Conservation (phyloP, 2,329 filamentous ascomycete genomes). For the Eurotiales sp. region DNA sequence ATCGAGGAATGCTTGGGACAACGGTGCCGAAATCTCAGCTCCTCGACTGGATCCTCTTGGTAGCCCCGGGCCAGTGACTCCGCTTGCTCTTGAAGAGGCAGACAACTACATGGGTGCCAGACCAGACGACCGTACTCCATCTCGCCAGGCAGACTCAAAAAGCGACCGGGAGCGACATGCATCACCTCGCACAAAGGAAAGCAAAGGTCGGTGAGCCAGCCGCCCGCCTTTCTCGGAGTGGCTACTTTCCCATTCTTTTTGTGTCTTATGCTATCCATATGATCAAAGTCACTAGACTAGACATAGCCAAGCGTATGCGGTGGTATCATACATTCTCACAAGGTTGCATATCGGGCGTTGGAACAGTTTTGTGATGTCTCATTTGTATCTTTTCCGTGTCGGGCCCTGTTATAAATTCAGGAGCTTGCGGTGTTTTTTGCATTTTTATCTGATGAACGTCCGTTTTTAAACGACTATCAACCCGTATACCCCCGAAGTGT, state of each 20-base stretch:
- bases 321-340: not conserved
- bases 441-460: not conserved
- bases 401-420: not conserved
- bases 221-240: not conserved
- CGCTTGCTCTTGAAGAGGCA: conserved; percentile 39
- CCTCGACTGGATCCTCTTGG: conserved; percentile 43
- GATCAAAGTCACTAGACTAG: not conserved
- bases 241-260: not conserved
- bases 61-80: conserved; percentile 46
- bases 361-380: not conserved
- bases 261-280: not conserved
- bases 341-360: not conserved
- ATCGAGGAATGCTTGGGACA: conserved; percentile 26
- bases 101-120: conserved; percentile 41
- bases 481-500: conserved; percentile 7
- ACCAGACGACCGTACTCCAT: conserved; percentile 14
- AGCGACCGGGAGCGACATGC: conserved; percentile 11
- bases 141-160: conserved; percentile 14
- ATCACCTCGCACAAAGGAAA: conserved; percentile 6
- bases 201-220: conserved; percentile 13
- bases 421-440: not conserved
- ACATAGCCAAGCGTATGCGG: not conserved
- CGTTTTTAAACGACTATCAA: not conserved
- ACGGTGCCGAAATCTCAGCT: conserved; percentile 36
- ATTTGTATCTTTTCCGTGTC: not conserved